Evolutionary conservation across 345 rosid species (phyloP), one percentile per base, ranked within the genome.

Genomic region (Anastatica hierochuntica): DNA sequence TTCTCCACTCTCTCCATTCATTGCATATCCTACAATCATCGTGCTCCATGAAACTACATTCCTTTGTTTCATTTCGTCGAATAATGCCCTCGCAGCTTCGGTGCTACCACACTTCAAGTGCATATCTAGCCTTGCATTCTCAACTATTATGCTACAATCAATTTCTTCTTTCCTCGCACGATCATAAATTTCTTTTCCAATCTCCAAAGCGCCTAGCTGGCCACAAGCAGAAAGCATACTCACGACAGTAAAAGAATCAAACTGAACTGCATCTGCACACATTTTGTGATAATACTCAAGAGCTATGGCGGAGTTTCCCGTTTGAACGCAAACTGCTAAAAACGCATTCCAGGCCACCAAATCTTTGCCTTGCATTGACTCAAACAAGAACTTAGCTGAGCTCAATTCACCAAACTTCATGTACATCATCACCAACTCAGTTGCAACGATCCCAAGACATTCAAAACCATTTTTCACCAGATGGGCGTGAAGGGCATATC

Each of bases 261-360:
- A 74, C 31, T 19, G 61, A 42, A 77, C 52, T 10, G 42, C 53
- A 18, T 47, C 49, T 58, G 35, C 44, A 21, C 60, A 53, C 79
- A 75, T 74, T 55, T 5, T 58, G 29, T 18, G 60, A 38, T 69
- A 72, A 57, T 67, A 64, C 35, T 66, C 38, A 7, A 75, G 73
- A 51, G 79, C 79, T 38, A 57, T 30, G 56, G 11, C 61, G 0
- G 77, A 70, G 2, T 63, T 49, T 26, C 77, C 79, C 1, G 55
- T 50, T 43, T 69, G 74, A 56, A 78, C 72, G 27, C 75, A 75
- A 10, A 38, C 72, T 0, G 76, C 73, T 15, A 78, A 41, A 49
- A 75, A 74, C 8, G 77, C 75, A 63, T 78, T 78, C 83, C 79
- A 70, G 27, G 79, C 75, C 55, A 78, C 77, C 39, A 75, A 49